These are phyloP conservation scores for Aaosphaeria arxii DNA, from an alignment of 2,329 filamentous ascomycete genomes.

Conservation along the genomic window DNA sequence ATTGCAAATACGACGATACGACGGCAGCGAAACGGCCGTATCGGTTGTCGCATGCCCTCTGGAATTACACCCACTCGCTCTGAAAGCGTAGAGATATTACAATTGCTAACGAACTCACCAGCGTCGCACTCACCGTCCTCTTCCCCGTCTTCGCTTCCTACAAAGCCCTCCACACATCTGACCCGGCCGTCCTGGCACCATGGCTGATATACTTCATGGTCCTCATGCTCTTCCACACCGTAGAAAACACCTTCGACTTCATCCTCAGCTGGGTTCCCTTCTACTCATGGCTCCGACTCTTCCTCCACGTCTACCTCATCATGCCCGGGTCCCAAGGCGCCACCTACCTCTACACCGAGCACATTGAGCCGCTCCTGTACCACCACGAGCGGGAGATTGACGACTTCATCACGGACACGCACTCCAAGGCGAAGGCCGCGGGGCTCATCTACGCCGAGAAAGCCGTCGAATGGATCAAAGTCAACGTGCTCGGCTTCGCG, in stretches of 20 bases:
- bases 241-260: slow-evolving; percentile 85
- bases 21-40: too few species aligned
- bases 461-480: slow-evolving; percentile 58
- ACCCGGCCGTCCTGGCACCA: slow-evolving; percentile 85
- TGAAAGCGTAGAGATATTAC: too few species aligned
- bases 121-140: slow-evolving; percentile 69
- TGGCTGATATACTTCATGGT: slow-evolving; percentile 99
- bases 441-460: slow-evolving; percentile 60
- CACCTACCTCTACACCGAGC: slow-evolving; percentile 76
- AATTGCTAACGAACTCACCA: slow-evolving; percentile 3
- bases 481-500: slow-evolving; percentile 75
- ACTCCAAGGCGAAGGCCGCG: slow-evolving; percentile 73
- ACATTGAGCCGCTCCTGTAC: slow-evolving; percentile 83
- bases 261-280: slow-evolving; percentile 90
- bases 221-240: slow-evolving; percentile 73
- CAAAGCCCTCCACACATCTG: slow-evolving; percentile 91
- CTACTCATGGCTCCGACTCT: slow-evolving; percentile 85
- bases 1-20: too few species aligned
- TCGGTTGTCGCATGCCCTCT: too few species aligned
- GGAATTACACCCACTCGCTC: too few species aligned
- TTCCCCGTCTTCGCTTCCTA: slow-evolving; percentile 97
- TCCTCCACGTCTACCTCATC: slow-evolving; percentile 89
- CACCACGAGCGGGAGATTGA: slow-evolving; percentile 89
- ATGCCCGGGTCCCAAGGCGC: slow-evolving; percentile 97
- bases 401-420: slow-evolving; percentile 76